These are phyloP conservation scores for Eutreptiella sp. DNA, from an alignment of 208 protist genomes.

Conservation along the genomic window DNA sequence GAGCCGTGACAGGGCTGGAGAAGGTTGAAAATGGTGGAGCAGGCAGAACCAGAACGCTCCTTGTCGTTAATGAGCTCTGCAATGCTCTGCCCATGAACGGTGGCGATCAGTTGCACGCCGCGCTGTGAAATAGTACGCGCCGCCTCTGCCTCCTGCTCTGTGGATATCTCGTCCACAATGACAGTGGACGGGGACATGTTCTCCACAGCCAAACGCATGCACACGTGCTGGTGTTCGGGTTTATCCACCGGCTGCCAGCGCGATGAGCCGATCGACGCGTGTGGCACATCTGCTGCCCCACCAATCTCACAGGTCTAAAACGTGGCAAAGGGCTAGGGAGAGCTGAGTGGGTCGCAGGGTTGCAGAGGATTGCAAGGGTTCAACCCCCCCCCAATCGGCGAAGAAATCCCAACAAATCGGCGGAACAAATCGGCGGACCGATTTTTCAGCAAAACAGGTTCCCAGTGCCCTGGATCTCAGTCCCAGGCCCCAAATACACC, in stretches of 20 bases:
- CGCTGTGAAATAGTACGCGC: slow-evolving; percentile 73
- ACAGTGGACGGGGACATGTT: slow-evolving; percentile 85
- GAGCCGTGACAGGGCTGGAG: too few species aligned
- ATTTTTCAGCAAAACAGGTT: too few species aligned
- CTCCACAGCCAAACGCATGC: slow-evolving; percentile 81
- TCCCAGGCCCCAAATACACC: too few species aligned
- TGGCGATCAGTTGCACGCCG: slow-evolving; percentile 75
- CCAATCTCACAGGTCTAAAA: slow-evolving; percentile 91
- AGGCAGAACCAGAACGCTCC: too few species aligned
- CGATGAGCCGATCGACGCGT: slow-evolving; percentile 71
- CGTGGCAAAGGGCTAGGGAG: too few species aligned
- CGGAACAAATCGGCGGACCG: too few species aligned
- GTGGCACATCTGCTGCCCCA: slow-evolving; percentile 68
- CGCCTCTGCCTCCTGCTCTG: slow-evolving; percentile 59
- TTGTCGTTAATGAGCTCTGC: slow-evolving; percentile 57
- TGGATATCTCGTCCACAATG: slow-evolving; percentile 83
- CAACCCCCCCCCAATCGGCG: too few species aligned
- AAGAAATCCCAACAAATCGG: too few species aligned
- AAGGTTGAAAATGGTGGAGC: too few species aligned
- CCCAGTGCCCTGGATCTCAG: too few species aligned
- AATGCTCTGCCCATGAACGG: slow-evolving; percentile 74
- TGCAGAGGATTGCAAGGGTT: too few species aligned
- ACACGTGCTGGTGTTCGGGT: slow-evolving; percentile 50
- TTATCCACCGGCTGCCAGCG: slow-evolving; percentile 72
- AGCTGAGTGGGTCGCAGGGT: too few species aligned